These are phyloP conservation scores for Citrus sp. DNA, from an alignment of 345 rosid species.

Conservation along the genomic window DNA sequence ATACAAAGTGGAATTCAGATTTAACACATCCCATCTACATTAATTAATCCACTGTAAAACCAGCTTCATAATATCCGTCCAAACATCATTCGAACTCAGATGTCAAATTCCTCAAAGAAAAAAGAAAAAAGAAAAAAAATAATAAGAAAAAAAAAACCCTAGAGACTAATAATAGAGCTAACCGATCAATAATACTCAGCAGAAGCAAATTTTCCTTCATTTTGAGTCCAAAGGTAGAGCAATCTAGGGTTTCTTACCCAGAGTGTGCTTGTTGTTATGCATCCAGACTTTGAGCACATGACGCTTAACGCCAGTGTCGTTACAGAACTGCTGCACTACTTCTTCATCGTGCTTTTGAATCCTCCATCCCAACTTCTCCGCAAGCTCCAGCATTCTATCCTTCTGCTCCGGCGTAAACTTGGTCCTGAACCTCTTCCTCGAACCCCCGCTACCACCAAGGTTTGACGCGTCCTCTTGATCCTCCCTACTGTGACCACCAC, in stretches of 20 bases:
- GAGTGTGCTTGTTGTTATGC: conserved; percentile 84
- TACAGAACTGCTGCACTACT: conserved; percentile 61
- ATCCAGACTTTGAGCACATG: conserved; percentile 90
- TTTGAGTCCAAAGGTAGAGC: not conserved
- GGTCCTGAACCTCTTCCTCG: conserved; percentile 65
- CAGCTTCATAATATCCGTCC: conserved; percentile 7
- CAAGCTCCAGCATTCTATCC: conserved; percentile 66
- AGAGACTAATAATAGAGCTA: not conserved
- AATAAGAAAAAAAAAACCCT: conserved; percentile 1
- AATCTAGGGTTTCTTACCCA: conserved; percentile 79
- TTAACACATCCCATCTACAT: conserved; percentile 16
- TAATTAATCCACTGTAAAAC: conserved; percentile 23
- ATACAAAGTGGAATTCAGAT: not conserved
- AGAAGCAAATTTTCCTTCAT: not conserved
- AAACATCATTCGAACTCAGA: conserved; percentile 16
- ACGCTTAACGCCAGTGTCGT: conserved; percentile 55
- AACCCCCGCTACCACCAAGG: conserved; percentile 23
- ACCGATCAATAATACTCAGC: not conserved
- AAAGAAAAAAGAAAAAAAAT: not conserved
- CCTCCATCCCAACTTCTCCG: conserved; percentile 79
- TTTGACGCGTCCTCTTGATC: conserved; percentile 49
- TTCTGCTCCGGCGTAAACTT: conserved; percentile 73
- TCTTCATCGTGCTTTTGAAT: conserved; percentile 78
- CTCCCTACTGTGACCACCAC: conserved; percentile 45
- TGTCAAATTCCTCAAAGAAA: not conserved